phyloP scores from a whole-genome alignment of 2,329 filamentous ascomycete species.

The Paecilomyces niveus region DNA sequence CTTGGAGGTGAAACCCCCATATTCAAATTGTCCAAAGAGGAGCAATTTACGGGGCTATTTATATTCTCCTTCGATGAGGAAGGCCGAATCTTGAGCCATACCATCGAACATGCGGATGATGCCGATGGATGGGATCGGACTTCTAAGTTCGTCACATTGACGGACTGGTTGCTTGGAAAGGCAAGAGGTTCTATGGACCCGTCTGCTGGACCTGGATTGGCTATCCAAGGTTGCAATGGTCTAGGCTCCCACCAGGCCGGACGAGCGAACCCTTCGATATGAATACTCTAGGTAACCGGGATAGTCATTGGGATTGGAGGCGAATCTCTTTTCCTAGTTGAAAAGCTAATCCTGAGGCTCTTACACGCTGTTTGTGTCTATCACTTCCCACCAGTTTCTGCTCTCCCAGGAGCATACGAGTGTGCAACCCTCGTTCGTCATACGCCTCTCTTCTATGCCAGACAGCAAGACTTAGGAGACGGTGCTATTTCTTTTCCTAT shows the following conservation, averaged over 20 bases:
- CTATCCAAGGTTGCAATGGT: conserved; percentile 17
- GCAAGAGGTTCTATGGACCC: conserved; percentile 48
- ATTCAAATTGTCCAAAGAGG: conserved; percentile 49
- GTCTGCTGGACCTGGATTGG: conserved; percentile 17
- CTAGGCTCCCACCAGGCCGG: conserved; percentile 1
- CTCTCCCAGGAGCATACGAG: background rate
- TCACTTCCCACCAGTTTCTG: too few relatives aligned
- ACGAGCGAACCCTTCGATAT: background rate
- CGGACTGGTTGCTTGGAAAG: conserved; percentile 87
- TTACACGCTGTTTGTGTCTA: too few relatives aligned
- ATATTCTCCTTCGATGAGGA: conserved; percentile 91
- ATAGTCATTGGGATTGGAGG: background rate
- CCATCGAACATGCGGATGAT: conserved; percentile 88
- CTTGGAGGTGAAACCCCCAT: conserved; percentile 48
- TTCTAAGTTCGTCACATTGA: conserved; percentile 79
- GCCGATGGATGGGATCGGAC: conserved; percentile 76
- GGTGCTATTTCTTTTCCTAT: background rate
- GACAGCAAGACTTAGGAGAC: background rate
- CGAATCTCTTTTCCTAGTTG: background rate
- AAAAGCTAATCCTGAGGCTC: too few relatives aligned
- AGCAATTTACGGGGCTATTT: conserved; percentile 85
- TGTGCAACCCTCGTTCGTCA: background rate
- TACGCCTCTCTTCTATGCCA: background rate
- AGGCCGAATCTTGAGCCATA: conserved; percentile 77
- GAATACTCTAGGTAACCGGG: background rate